Evolutionary conservation across 1,139 yeast genomes (phyloP).

Genomic region (Sugiyamaella paludigena): DNA sequence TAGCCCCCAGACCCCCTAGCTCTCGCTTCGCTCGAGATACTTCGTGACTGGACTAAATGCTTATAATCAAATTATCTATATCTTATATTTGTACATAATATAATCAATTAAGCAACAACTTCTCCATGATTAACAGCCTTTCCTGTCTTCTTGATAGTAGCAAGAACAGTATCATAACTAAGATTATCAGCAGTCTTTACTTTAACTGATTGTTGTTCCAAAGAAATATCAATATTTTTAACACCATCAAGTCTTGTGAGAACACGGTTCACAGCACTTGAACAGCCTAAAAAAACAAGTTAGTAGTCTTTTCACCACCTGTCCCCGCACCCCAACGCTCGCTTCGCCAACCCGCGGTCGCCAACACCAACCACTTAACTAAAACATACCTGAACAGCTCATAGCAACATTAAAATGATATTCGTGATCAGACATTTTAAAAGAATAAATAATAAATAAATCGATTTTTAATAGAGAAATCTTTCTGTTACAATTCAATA

Average conservation of each 20-base stretch:
- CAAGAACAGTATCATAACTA: slow-evolving; percentile 72
- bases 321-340: too few relatives aligned
- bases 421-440: slow-evolving; percentile 49
- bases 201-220: slow-evolving; percentile 79
- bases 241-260: slow-evolving; percentile 74
- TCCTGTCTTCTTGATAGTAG: slow-evolving; percentile 85
- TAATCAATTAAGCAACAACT: slow-evolving; percentile 29
- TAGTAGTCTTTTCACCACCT: too few relatives aligned
- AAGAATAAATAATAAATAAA: background rate
- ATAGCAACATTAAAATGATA: slow-evolving; percentile 76
- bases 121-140: slow-evolving; percentile 73
- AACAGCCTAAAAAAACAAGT: slow-evolving; percentile 60
- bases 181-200: slow-evolving; percentile 58
- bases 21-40: too few relatives aligned
- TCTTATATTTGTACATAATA: background rate
- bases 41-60: too few relatives aligned
- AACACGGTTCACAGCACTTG: slow-evolving; percentile 81
- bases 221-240: slow-evolving; percentile 63
- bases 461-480: too few relatives aligned
- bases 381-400: slow-evolving; percentile 61
- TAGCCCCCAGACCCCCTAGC: too few relatives aligned
- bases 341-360: too few relatives aligned
- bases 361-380: too few relatives aligned
- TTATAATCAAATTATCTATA: too few relatives aligned
- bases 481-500: too few relatives aligned